A percentile compares a stretch with the other conserved stretches of the same genome.
phyloP scores from a whole-genome alignment of 148 eudicot genomes.

The Silene latifolia region DNA sequence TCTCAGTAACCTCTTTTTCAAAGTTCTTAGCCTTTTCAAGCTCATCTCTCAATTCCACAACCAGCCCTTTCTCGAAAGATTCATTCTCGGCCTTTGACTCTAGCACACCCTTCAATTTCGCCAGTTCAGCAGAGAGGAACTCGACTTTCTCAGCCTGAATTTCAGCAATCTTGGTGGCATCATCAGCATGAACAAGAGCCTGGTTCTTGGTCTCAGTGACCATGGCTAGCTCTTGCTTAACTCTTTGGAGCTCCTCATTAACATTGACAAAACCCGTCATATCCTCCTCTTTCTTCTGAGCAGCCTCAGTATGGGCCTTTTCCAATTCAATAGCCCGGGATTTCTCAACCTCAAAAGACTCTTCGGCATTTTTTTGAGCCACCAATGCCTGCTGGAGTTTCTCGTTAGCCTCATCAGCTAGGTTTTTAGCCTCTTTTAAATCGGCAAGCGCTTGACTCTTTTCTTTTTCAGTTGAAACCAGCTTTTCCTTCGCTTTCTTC shows the following conservation, averaged over 20 bases:
- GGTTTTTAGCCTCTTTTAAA: conserved; percentile 59
- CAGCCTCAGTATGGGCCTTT: conserved; percentile 42
- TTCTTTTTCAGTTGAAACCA: conserved; percentile 62
- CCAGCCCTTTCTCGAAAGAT: conserved; percentile 38
- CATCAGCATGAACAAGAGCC: conserved; percentile 82
- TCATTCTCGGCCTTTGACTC: conserved; percentile 51
- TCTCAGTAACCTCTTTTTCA: conserved; percentile 48
- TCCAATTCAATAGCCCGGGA: background rate
- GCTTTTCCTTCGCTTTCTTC: conserved; percentile 71
- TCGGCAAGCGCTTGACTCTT: conserved; percentile 59
- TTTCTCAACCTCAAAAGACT: conserved; percentile 24
- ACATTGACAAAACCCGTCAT: conserved; percentile 28
- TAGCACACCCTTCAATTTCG: conserved; percentile 53
- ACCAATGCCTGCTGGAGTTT: conserved; percentile 76
- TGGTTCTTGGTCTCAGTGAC: conserved; percentile 59
- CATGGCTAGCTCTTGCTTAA: conserved; percentile 60
- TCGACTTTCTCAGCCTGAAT: conserved; percentile 66
- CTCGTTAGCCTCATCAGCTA: conserved; percentile 66
- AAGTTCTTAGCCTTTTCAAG: conserved; percentile 30
- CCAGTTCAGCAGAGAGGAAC: conserved; percentile 61
- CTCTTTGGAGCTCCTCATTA: conserved; percentile 58
- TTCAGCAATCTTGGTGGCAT: conserved; percentile 80
- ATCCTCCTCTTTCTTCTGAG: conserved; percentile 81
- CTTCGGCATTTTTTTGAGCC: conserved; percentile 80
- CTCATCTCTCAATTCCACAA: conserved; percentile 51